These are phyloP conservation scores for Colletotrichum musicola DNA, from an alignment of 2,329 filamentous ascomycete species.

Conservation along the genomic window DNA sequence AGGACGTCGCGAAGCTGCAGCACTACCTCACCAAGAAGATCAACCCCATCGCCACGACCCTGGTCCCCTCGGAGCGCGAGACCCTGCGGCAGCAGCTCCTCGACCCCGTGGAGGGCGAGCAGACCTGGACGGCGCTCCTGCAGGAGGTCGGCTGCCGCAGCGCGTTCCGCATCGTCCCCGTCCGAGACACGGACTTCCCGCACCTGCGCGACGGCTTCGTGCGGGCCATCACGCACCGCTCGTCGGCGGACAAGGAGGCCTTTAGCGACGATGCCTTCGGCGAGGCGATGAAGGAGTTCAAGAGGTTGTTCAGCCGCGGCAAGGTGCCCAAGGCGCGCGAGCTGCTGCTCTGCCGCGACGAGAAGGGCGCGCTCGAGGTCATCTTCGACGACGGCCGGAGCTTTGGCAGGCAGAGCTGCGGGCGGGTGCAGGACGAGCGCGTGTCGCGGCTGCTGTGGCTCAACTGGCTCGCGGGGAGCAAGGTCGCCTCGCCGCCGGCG, in stretches of 20 bases:
- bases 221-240: constrained; percentile 81
- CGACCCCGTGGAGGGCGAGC: constrained; percentile 76
- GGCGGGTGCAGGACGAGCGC: constrained; percentile 81
- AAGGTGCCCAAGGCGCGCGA: constrained; percentile 85
- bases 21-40: constrained; percentile 80
- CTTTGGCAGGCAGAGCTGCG: constrained; percentile 68
- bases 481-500: constrained; percentile 86
- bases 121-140: constrained; percentile 81
- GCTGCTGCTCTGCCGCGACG: constrained; percentile 78
- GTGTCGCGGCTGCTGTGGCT: constrained; percentile 88
- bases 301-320: constrained; percentile 82
- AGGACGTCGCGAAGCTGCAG: constrained; percentile 86
- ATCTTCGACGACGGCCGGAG: constrained; percentile 71
- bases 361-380: constrained; percentile 74
- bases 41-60: constrained; percentile 82
- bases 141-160: constrained; percentile 77
- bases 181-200: constrained; percentile 93
- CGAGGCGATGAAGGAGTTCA: constrained; percentile 80
- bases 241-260: constrained; percentile 66
- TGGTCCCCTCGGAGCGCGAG: constrained; percentile 86
- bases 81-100: constrained; percentile 76
- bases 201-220: constrained; percentile 94
- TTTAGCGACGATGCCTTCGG: constrained; percentile 83
- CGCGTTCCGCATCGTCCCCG: constrained; percentile 86
- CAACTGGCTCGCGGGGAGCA: constrained; percentile 88